Base-by-base conservation (phyloP, 2,329 filamentous ascomycete species). In the Apiospora hydei region DNA sequence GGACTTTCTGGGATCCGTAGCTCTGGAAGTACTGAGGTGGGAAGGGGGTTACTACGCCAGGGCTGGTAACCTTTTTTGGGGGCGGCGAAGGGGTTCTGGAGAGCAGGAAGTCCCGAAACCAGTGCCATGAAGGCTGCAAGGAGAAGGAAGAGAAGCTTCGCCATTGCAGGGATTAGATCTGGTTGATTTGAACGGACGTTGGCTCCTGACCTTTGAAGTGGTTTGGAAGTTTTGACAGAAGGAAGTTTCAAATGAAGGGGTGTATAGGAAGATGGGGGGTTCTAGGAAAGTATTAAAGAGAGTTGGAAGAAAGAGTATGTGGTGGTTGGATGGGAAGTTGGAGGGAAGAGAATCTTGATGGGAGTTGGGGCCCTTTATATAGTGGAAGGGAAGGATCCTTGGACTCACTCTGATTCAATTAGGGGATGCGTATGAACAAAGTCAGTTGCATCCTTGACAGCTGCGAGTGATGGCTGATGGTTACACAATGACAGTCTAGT, bases 1-100 rank as follows among this genome's bases (percentile, higher is more conserved):
- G 57, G 21, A 64, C 57, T 5, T 41, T 64, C 34, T 64, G 57
- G 16, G 57, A 64, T 21, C 57, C 57, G 34, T n/a, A 18, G 57
- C 21, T 41, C 30, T 64, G 57, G 57, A 64, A 64, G 57, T 64
- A 2, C 6, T 38, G 18, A n/a, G 57, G 57, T 13, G 57, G 57
- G 10, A 64, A 41, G 4, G 34, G 1, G 57, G 18, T 13, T 10
- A 64, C 34, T 11, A 1, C 13, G 57, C 57, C 57, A 10, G 57
- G 57, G 21, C 34, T 64, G 18, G 18, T 6, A 41, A 64, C 18
- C 57, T 41, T 64, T 64, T 16, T 13, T 18, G n/a, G 57, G 57
- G 3, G 34, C 57, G 3, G 57, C 34, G 57, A 18, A 24, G 21
- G 21, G 10, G n/a, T 11, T 11, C 2, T 14, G 3, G 30, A 41